Conservation (phyloP, 2,329 filamentous ascomycete genomes). For the Pyrenophora teres region DNA sequence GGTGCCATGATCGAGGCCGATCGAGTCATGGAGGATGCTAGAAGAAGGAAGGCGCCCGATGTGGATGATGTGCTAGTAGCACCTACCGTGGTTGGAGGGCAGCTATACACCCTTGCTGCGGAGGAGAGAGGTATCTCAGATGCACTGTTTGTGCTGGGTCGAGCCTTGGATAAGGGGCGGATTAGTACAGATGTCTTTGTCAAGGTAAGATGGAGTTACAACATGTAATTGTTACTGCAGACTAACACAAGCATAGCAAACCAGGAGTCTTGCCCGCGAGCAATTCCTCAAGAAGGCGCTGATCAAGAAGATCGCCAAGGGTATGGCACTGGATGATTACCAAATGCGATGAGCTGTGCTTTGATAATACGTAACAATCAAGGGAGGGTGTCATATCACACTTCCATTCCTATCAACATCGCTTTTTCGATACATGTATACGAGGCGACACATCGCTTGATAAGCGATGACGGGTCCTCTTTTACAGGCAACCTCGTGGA, state of each 20-base stretch:
- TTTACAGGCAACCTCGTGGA: not conserved
- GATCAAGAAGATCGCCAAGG: conserved; percentile 74
- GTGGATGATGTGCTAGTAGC: conserved; percentile 94
- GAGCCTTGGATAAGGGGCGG: conserved; percentile 73
- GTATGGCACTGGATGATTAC: conserved; percentile 68
- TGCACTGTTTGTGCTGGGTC: conserved; percentile 79
- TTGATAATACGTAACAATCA: not conserved
- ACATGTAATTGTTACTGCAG: not conserved
- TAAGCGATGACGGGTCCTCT: not conserved
- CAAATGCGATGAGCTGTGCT: conserved; percentile 29
- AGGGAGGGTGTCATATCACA: no score
- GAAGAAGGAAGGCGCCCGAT: conserved; percentile 69
- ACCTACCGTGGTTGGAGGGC: conserved; percentile 88
- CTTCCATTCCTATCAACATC: no score
- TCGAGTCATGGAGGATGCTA: conserved; percentile 73
- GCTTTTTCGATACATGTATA: no score
- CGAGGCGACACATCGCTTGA: not conserved
- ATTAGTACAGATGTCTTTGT: conserved; percentile 75
- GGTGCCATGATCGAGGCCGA: conserved; percentile 80
- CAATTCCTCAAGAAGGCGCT: conserved; percentile 84
- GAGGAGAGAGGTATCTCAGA: conserved; percentile 88
- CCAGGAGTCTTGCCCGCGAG: conserved; percentile 73
- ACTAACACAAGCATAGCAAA: conserved; percentile 52
- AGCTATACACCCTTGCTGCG: conserved; percentile 85
- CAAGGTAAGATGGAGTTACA: conserved; percentile 57